phyloP scores from a whole-genome alignment of 345 rosid genomes.

The Dimocarpus longan region DNA sequence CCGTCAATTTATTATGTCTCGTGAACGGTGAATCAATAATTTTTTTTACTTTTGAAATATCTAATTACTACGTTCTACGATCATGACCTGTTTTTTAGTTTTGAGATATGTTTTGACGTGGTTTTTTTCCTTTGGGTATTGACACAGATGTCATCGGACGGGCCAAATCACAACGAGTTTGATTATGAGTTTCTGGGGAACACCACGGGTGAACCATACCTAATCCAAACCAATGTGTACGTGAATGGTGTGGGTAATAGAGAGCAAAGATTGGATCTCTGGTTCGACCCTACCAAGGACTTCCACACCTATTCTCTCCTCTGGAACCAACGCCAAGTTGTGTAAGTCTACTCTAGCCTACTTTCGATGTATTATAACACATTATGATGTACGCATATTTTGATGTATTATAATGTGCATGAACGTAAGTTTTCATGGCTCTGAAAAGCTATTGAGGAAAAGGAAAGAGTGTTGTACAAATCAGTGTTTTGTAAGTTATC shows the following conservation, averaged over 20 bases:
- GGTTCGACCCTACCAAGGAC: slow-evolving; percentile 96
- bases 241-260: slow-evolving; percentile 96
- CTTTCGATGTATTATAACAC: not conserved
- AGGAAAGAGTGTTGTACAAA: not conserved
- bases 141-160: slow-evolving; percentile 95
- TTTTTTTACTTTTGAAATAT: not conserved
- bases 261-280: slow-evolving; percentile 85
- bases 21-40: slow-evolving; percentile 16
- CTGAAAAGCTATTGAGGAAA: not conserved
- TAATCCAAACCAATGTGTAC: slow-evolving; percentile 83
- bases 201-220: slow-evolving; percentile 87
- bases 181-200: slow-evolving; percentile 97
- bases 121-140: not conserved
- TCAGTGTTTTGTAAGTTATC: too few species aligned
- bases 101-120: not conserved
- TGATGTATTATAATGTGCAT: not conserved
- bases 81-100: not conserved
- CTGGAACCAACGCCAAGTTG: slow-evolving; percentile 85
- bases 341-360: slow-evolving; percentile 48
- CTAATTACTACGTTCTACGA: not conserved
- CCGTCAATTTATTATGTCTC: not conserved
- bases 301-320: slow-evolving; percentile 83
- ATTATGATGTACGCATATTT: too few species aligned
- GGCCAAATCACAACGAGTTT: slow-evolving; percentile 87
- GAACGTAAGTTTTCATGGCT: not conserved